phyloP scores from a whole-genome alignment of 73 alveolate species.

The Symbiodinium natans region DNA sequence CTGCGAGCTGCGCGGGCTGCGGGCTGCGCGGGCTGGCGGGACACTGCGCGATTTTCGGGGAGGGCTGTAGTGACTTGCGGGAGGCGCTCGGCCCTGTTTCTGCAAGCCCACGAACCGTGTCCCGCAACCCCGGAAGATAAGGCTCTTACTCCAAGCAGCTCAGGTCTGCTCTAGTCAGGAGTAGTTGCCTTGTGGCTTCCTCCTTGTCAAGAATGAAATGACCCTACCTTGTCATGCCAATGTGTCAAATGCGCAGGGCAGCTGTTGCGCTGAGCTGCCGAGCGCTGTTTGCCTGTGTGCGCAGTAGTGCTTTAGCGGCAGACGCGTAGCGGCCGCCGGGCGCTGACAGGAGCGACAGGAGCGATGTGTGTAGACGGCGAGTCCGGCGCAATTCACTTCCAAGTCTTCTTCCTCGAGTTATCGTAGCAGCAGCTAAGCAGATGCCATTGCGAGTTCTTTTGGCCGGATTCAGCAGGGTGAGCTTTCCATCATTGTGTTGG shows the following conservation, averaged over 20 bases:
- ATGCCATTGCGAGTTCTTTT: no score
- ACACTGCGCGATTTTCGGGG: neutral
- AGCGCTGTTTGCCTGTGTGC: conserved; percentile 17
- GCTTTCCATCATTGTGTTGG: no score
- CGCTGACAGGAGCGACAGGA: conserved; percentile 16
- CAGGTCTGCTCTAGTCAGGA: no score
- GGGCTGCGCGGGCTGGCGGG: neutral
- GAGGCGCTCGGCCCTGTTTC: neutral
- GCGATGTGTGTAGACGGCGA: neutral
- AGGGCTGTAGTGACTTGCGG: neutral
- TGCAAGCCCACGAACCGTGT: no score
- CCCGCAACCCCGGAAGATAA: no score
- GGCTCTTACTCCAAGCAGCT: neutral
- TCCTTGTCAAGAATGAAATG: no score
- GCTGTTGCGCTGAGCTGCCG: conserved; percentile 5
- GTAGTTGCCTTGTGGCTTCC: no score
- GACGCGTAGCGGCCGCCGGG: neutral
- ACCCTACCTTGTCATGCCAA: no score
- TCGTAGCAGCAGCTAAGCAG: no score
- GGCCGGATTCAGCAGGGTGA: no score
- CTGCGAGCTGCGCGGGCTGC: neutral
- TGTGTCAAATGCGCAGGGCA: conserved; percentile 11
- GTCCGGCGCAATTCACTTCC: no score
- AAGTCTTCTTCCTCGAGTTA: no score
- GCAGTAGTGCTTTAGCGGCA: neutral